Percentiles rank a stretch among this genome's conserved stretches.
These are phyloP conservation scores for Linum trigynum DNA, from an alignment of 345 rosid genomes.

Conservation along the genomic window DNA sequence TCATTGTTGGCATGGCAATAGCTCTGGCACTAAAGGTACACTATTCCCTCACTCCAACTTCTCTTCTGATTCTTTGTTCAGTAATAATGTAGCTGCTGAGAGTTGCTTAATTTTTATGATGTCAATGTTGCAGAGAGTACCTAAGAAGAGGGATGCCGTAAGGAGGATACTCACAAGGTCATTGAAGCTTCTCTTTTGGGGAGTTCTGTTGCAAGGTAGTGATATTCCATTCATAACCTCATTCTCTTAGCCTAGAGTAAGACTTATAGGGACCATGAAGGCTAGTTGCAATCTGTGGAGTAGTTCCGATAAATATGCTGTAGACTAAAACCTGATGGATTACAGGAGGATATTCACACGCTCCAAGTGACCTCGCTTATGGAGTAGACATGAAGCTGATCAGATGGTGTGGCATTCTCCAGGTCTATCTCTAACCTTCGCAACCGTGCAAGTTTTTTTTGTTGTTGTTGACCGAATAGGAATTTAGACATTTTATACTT, in stretches of 20 bases:
- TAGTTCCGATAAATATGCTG: too few species aligned
- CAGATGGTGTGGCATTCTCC: constrained; percentile 63
- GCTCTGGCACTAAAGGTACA: constrained; percentile 61
- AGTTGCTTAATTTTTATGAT: not conserved
- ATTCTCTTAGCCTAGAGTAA: not conserved
- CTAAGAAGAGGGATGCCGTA: constrained; percentile 31
- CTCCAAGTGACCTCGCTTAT: constrained; percentile 42
- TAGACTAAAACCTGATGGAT: not conserved
- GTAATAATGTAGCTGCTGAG: not conserved
- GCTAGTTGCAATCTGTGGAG: too few species aligned
- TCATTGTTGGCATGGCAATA: constrained; percentile 59
- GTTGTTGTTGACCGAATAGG: too few species aligned
- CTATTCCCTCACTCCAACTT: too few species aligned
- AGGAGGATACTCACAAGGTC: constrained; percentile 45
- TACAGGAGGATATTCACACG: constrained; percentile 66
- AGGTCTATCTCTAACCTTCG: too few species aligned
- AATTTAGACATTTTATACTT: too few species aligned
- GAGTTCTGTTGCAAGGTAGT: constrained; percentile 52
- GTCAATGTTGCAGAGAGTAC: constrained; percentile 32
- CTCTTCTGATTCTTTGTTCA: too few species aligned
- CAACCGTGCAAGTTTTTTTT: too few species aligned
- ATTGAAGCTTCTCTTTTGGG: constrained; percentile 69
- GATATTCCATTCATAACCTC: not conserved
- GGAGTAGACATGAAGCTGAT: constrained; percentile 63
- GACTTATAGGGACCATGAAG: too few species aligned